Evolutionary conservation across 257 asterid species (phyloP).

Genomic region (Plantago elongata): DNA sequence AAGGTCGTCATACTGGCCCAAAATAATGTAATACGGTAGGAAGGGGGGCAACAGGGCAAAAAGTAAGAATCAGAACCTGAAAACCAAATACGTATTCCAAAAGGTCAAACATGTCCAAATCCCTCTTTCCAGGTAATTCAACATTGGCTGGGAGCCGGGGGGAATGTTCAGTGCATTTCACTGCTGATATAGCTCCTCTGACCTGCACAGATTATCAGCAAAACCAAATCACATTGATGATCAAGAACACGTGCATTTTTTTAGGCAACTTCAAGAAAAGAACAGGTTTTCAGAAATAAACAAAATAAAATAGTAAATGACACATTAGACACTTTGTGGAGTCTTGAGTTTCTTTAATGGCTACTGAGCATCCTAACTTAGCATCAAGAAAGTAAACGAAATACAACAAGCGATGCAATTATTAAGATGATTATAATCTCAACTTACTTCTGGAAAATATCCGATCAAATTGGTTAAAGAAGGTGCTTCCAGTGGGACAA

Average conservation of each 20-base stretch:
- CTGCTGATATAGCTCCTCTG: constrained; percentile 77
- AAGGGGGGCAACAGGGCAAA: not conserved
- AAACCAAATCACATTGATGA: constrained; percentile 16
- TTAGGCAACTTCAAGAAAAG: constrained; percentile 15
- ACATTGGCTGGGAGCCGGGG: constrained; percentile 74
- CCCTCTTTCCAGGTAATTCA: constrained; percentile 62
- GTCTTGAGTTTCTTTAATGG: constrained; percentile 11
- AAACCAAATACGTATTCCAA: constrained; percentile 89
- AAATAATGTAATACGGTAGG: not conserved
- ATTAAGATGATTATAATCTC: not conserved
- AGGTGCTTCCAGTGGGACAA: constrained; percentile 87
- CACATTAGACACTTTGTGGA: not conserved
- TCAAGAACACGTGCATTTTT: not conserved
- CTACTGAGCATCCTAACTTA: constrained; percentile 4
- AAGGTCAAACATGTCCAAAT: constrained; percentile 90
- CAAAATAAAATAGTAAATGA: not conserved
- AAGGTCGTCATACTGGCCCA: too few relatives aligned
- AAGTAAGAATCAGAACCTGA: constrained; percentile 51
- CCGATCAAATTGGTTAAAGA: constrained; percentile 84
- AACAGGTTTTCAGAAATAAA: constrained; percentile 9
- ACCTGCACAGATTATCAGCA: constrained; percentile 44
- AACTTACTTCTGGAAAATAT: constrained; percentile 83
- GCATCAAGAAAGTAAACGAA: constrained; percentile 10
- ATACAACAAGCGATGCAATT: not conserved
- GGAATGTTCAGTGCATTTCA: constrained; percentile 69